These are phyloP conservation scores for Lipomyces chichibuensis DNA, from an alignment of 805 yeast species.

Conservation along the genomic window DNA sequence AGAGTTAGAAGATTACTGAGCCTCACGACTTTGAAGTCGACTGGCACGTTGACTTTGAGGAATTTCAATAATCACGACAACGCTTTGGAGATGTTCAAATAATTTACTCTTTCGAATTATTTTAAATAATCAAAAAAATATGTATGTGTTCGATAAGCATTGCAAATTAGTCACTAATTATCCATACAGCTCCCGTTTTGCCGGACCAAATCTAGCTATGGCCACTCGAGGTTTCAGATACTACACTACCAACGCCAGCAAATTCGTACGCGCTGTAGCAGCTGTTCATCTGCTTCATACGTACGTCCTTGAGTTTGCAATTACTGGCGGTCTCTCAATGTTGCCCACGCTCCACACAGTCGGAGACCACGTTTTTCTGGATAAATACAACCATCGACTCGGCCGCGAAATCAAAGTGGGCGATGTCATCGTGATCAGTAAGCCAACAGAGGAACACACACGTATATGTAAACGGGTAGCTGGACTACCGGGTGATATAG, in stretches of 20 bases:
- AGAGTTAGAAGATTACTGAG: too few species aligned
- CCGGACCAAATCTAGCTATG: neutral
- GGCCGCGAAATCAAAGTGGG: constrained; percentile 78
- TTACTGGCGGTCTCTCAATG: constrained; percentile 93
- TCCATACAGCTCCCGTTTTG: neutral
- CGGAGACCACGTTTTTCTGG: constrained; percentile 78
- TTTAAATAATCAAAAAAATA: neutral
- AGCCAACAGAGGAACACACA: constrained; percentile 85
- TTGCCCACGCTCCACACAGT: constrained; percentile 78
- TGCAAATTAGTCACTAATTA: neutral
- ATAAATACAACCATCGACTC: constrained; percentile 58
- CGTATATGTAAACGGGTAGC: constrained; percentile 91
- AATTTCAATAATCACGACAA: too few species aligned
- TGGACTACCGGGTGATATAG: constrained; percentile 93
- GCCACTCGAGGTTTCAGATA: neutral
- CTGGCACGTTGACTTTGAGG: too few species aligned
- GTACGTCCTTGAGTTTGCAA: constrained; percentile 71
- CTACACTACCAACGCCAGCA: neutral
- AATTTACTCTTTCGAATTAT: neutral
- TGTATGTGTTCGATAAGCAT: neutral
- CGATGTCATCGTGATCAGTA: constrained; percentile 82
- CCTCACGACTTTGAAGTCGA: too few species aligned
- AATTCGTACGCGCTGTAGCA: constrained; percentile 44
- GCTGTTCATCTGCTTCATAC: constrained; percentile 64
- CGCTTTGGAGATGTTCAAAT: neutral